Conservation (phyloP, 495 filamentous ascomycete genomes). For the Terfezia claveryi region DNA sequence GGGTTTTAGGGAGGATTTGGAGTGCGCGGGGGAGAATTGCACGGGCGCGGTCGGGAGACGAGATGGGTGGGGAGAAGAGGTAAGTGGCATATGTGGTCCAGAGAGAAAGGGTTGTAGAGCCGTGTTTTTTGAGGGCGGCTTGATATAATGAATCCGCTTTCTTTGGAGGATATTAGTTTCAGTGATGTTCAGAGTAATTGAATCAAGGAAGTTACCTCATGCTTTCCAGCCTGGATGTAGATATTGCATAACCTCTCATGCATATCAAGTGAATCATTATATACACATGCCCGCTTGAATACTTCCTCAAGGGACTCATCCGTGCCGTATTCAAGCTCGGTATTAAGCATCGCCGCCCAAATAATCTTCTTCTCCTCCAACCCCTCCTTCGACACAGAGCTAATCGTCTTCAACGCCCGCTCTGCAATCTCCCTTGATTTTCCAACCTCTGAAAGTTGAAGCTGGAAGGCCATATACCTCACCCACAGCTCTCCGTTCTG, state of each 20-base stretch:
- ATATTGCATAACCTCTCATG: slow-evolving; percentile 79
- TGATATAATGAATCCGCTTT: slow-evolving; percentile 83
- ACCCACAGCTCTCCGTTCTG: slow-evolving; percentile 81
- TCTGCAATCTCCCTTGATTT: slow-evolving; percentile 74
- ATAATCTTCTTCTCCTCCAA: slow-evolving; percentile 67
- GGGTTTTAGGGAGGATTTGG: slow-evolving; percentile 52
- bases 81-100: slow-evolving; percentile 93
- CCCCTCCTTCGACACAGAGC: slow-evolving; percentile 46
- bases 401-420: slow-evolving; percentile 70
- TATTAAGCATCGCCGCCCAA: slow-evolving; percentile 82
- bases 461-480: slow-evolving; percentile 89
- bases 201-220: slow-evolving; percentile 26
- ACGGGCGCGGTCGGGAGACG: slow-evolving; percentile 50
- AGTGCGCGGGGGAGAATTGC: slow-evolving; percentile 65
- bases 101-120: slow-evolving; percentile 49
- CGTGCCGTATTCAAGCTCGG: slow-evolving; percentile 76
- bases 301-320: slow-evolving; percentile 66
- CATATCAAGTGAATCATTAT: slow-evolving; percentile 78
- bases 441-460: slow-evolving; percentile 66
- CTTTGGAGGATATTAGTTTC: slow-evolving; percentile 28
- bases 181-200: neutral
- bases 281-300: slow-evolving; percentile 83
- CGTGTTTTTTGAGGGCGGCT: slow-evolving; percentile 65
- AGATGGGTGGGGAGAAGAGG: slow-evolving; percentile 37
- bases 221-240: slow-evolving; percentile 75